Evolutionary conservation across 352 stramenopile genomes (phyloP), one percentile per base, ranked within the genome.

Genomic region (Globisporangium cederbergense): DNA sequence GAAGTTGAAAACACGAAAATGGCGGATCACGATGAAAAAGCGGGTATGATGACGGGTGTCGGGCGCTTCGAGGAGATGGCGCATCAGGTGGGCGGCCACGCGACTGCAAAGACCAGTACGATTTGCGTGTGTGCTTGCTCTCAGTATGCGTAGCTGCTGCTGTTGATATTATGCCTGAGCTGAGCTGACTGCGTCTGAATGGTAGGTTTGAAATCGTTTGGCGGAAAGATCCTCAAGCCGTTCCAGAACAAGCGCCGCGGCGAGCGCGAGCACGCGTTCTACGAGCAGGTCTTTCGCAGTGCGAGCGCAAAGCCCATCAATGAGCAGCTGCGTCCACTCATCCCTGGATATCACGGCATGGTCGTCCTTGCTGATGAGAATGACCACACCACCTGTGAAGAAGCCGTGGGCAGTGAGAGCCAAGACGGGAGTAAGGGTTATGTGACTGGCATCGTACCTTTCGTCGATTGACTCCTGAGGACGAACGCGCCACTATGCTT

Each of bases 231-330:
- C 62, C 74, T 92, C 50, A 96, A 96, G 67, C 88, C 86, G 8
- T 96, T 95, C 65, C 88, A 96, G 67, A 90, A 73, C 67, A 91
- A 90, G 56, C 74, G 74, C 52, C 76, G 88, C 22, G 88, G 88
- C 11, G 76, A 92, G 65, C 78, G 74, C 51, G 88, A 96, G 60
- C 60, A 81, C 42, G 77, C 75, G 49, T 95, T 96, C 65, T 96
- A 96, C 66, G 70, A 88, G 64, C 73, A 69, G 42, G 73, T 93
- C 14, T 90, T 89, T 56, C 53, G 46, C 4, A 59, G 30, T 2
- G 53, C 77, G 57, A 65, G 60, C 8, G 38, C 65, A 42, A 67
- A 60, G 0, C 32, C 61, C 0, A 34, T 75, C 3, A 78, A 79
- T 34, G 40, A 60, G 57, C 64, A 67, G 16, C 64, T 93, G 1